These are phyloP conservation scores for Punica granatum DNA, from an alignment of 345 rosid species.

Conservation along the genomic window DNA sequence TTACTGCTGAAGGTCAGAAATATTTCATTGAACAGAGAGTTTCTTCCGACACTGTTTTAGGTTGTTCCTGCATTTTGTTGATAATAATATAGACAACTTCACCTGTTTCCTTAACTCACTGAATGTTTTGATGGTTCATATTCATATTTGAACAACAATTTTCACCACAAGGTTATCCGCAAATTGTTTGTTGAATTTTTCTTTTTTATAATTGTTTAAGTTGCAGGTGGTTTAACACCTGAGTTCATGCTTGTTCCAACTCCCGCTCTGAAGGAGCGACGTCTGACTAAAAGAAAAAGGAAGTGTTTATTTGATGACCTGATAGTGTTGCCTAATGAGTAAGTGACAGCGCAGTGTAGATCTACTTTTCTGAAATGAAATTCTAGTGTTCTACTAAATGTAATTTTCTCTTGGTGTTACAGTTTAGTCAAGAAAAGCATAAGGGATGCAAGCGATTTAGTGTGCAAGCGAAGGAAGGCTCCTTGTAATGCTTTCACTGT, in stretches of 20 bases:
- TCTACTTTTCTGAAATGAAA: background rate
- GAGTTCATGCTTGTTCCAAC: constrained; percentile 44
- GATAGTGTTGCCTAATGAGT: constrained; percentile 56
- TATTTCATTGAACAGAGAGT: background rate
- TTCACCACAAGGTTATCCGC: background rate
- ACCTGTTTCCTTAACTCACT: background rate
- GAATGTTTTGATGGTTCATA: background rate
- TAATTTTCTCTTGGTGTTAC: constrained; percentile 12
- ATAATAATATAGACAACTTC: background rate
- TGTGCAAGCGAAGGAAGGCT: constrained; percentile 42
- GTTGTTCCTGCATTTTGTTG: background rate
- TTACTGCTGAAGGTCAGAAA: constrained; percentile 7
- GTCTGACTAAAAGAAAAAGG: constrained; percentile 39
- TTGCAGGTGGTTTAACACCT: constrained; percentile 36
- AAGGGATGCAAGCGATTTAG: constrained; percentile 53
- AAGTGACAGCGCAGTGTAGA: constrained; percentile 13
- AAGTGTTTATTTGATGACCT: constrained; percentile 55
- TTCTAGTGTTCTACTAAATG: background rate
- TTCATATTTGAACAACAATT: background rate
- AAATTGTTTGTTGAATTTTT: constrained; percentile 1
- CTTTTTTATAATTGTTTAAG: background rate
- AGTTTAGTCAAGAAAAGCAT: constrained; percentile 48
- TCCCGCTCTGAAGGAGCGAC: constrained; percentile 53
- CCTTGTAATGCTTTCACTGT: constrained; percentile 28
- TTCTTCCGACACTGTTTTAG: background rate